Evolutionary conservation across 78 protist species (phyloP), one percentile per base, ranked within the genome.

Genomic region (Dictyostelium firmibasis): DNA sequence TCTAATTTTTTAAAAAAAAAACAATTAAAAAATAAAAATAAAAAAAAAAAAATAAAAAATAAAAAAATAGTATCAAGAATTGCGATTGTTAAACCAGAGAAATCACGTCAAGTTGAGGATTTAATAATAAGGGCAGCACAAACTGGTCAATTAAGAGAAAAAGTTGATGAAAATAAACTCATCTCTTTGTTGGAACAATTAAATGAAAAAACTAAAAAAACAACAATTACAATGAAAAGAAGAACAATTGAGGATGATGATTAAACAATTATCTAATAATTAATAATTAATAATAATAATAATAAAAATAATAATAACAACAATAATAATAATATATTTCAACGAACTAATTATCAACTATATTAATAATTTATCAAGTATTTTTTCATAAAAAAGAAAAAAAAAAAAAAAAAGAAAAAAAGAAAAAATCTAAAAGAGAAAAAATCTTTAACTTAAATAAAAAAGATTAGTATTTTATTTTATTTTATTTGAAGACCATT

Each of bases 11-110:
- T n/a, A n/a, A n/a, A n/a, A n/a, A n/a, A 38, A 38, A 38, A 38
- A 38, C 57, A 50, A 16, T 16, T 2, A 50, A 50, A 7, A 0
- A 47, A 47, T 11, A 47, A 11, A 7, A 47, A 47, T 11, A 47
- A 47, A 47, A 47, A 41, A 41, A 41, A 47, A 47, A 5, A 41
- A 27, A 57, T 11, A 5, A 41, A 41, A 41, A 41, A 41, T 41
- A 47, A 47, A 47, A 47, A 8, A 13, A 20, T 41, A 92, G 96
- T 92, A 29, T 78, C 86, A 20, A 82, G 96, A 81, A 92, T 92
- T 36, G 86, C 91, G n/a, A 79, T 92, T 84, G 96, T 92, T n/a
- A 92, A 53, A 72, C 88, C 92, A 77, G 96, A 92, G 3, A 92
- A 92, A 44, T 89, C 96, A 85, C 50, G 85, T 43, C 69, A 62